Conservation (phyloP, 2,329 filamentous ascomycete species). For the Pseudocercospora musae region DNA sequence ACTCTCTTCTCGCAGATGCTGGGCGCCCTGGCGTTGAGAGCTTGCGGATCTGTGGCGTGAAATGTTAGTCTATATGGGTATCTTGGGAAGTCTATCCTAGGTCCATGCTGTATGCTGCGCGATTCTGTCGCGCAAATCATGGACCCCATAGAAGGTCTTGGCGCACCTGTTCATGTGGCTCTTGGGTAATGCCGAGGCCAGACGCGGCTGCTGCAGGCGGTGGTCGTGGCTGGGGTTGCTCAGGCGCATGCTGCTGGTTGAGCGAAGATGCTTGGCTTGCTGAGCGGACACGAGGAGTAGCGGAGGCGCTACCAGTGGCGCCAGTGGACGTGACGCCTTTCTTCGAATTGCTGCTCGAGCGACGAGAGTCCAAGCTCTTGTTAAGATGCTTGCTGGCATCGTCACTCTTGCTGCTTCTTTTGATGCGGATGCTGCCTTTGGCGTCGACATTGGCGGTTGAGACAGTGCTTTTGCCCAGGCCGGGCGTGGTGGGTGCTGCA, state of each 20-base stretch:
- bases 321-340: constrained; percentile 56
- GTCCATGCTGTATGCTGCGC: constrained; percentile 34
- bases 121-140: constrained; percentile 34
- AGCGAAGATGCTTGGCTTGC: constrained; percentile 24
- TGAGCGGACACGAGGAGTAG: constrained; percentile 18
- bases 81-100: constrained; percentile 3
- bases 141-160: constrained; percentile 28
- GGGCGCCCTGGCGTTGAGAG: constrained; percentile 7
- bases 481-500: constrained; percentile 82
- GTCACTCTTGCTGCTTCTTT: constrained; percentile 42
- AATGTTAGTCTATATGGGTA: constrained; percentile 3
- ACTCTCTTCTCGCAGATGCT: constrained; percentile 5
- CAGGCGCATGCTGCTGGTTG: constrained; percentile 15
- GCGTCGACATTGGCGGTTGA: constrained; percentile 84
- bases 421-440: constrained; percentile 60
- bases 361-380: constrained; percentile 85
- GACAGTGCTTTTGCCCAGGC: constrained; percentile 86
- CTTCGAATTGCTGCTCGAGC: constrained; percentile 82
- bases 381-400: constrained; percentile 56
- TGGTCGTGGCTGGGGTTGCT: constrained; percentile 11
- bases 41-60: constrained; percentile 17
- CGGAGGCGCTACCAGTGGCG: constrained; percentile 12
- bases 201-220: constrained; percentile 14
- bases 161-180: constrained; percentile 26
- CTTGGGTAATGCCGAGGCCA: constrained; percentile 18